Conservation (phyloP, 2,329 filamentous ascomycete species). For the Aschersonia sp. region DNA sequence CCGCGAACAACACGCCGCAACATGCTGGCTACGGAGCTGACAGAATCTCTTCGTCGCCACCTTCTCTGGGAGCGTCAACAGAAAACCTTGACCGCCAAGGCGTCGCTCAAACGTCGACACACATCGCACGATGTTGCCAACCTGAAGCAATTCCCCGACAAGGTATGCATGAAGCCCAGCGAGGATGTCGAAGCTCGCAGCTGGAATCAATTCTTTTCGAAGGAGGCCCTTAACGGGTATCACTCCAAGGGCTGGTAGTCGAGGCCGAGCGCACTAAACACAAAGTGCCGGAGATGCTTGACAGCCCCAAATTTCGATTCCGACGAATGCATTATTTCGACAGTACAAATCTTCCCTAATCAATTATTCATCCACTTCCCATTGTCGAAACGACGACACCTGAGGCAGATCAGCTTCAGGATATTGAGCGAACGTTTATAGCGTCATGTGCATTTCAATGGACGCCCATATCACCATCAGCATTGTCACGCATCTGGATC, state of each 20-base stretch:
- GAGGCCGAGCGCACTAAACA: background rate
- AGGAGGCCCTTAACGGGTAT: conserved; percentile 46
- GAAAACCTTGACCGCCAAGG: conserved; percentile 77
- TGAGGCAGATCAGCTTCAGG: no score
- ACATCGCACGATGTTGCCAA: conserved; percentile 86
- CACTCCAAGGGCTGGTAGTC: conserved; percentile 27
- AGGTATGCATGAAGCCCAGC: conserved; percentile 41
- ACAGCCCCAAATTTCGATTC: background rate
- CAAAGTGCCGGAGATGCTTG: background rate
- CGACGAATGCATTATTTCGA: background rate
- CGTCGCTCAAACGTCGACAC: conserved; percentile 77
- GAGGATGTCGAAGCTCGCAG: conserved; percentile 54
- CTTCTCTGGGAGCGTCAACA: conserved; percentile 93
- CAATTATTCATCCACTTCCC: no score
- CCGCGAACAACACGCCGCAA: conserved; percentile 84
- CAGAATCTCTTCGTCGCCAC: conserved; percentile 80
- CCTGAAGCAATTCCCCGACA: conserved; percentile 66
- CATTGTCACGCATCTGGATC: no score
- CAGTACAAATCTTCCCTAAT: no score
- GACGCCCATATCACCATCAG: no score
- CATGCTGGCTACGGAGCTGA: conserved; percentile 91
- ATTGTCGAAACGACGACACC: no score
- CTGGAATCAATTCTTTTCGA: conserved; percentile 77
- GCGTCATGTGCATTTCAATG: no score
- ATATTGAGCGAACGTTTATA: no score